Conservation (phyloP, 306 rosid species). For the Parietaria judaica region DNA sequence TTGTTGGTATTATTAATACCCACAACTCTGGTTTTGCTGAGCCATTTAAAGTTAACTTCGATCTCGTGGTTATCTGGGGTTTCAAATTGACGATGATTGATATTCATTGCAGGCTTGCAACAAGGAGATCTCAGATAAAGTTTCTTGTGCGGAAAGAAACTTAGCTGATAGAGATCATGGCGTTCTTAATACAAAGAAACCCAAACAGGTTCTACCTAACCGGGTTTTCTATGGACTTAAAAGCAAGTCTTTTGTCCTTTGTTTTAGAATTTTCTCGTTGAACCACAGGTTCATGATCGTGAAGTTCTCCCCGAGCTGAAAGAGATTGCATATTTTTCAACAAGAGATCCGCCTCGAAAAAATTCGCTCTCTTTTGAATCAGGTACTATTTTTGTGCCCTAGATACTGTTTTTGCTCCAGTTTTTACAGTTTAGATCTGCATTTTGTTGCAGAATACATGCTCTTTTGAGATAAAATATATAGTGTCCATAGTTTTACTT, state of each 20-base stretch:
- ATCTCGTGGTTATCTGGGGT: too few species aligned
- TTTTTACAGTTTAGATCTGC: too few species aligned
- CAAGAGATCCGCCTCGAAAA: constrained; percentile 2
- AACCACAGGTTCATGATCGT: constrained; percentile 11
- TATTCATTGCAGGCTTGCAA: background rate
- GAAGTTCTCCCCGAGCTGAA: constrained; percentile 3
- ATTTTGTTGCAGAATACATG: too few species aligned
- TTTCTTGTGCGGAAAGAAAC: background rate
- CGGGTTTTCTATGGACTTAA: background rate
- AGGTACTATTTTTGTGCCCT: too few species aligned
- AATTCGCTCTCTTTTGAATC: background rate
- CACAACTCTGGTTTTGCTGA: too few species aligned
- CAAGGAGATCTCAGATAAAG: background rate
- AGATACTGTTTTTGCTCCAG: too few species aligned
- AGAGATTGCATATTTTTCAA: constrained; percentile 4
- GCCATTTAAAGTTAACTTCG: too few species aligned
- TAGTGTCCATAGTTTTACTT: too few species aligned
- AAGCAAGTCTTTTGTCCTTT: background rate
- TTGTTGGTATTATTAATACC: too few species aligned
- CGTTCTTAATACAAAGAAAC: background rate
- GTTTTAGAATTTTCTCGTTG: constrained; percentile 3
- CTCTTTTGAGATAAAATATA: too few species aligned
- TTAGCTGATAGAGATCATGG: background rate
- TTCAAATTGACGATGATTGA: background rate
- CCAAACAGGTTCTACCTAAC: constrained; percentile 16